Percentiles rank a stretch among this genome's conserved stretches.
phyloP scores from a whole-genome alignment of 2,329 filamentous ascomycete species.

The Zymoseptoria tritici region DNA sequence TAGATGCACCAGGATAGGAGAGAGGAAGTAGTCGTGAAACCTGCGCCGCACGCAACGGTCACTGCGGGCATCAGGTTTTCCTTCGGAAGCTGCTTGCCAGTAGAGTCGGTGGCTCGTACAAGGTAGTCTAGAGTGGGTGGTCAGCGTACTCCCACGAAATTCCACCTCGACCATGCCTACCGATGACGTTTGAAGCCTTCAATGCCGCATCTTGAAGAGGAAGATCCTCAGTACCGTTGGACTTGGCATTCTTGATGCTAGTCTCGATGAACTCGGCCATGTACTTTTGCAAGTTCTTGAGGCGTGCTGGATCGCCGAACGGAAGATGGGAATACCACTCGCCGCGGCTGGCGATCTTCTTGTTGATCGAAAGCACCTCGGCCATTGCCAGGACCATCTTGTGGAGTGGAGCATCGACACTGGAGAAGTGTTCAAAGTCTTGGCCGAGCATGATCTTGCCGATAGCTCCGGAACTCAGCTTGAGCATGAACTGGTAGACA shows the following conservation, averaged over 20 bases:
- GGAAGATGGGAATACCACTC: conserved; percentile 51
- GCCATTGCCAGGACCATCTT: conserved; percentile 47
- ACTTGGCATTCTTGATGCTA: conserved; percentile 32
- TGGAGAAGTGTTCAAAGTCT: conserved; percentile 40
- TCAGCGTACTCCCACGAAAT: too few species aligned
- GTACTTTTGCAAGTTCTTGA: conserved; percentile 30
- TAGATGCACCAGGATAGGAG: conserved; percentile 54
- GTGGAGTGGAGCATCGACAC: conserved; percentile 41
- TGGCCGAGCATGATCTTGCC: conserved; percentile 39
- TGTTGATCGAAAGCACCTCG: conserved; percentile 48
- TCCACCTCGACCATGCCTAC: too few species aligned
- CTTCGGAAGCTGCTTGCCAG: conserved; percentile 48
- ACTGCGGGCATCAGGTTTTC: conserved; percentile 37
- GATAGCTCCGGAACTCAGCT: conserved; percentile 39
- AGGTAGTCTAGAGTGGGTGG: conserved; percentile 39
- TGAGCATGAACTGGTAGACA: conserved; percentile 45
- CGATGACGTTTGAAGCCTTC: conserved; percentile 21
- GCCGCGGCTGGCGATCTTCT: conserved; percentile 49
- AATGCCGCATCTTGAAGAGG: conserved; percentile 33
- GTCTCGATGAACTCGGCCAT: conserved; percentile 36
- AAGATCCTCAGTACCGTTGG: conserved; percentile 29
- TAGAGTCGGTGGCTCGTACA: conserved; percentile 46
- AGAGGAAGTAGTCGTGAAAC: conserved; percentile 54
- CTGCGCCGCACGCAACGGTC: conserved; percentile 49
- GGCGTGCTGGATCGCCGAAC: conserved; percentile 48